Evolutionary conservation across 768 basidiomycete genomes (phyloP), one percentile per base, ranked within the genome.

Genomic region (Zangia roseola): DNA sequence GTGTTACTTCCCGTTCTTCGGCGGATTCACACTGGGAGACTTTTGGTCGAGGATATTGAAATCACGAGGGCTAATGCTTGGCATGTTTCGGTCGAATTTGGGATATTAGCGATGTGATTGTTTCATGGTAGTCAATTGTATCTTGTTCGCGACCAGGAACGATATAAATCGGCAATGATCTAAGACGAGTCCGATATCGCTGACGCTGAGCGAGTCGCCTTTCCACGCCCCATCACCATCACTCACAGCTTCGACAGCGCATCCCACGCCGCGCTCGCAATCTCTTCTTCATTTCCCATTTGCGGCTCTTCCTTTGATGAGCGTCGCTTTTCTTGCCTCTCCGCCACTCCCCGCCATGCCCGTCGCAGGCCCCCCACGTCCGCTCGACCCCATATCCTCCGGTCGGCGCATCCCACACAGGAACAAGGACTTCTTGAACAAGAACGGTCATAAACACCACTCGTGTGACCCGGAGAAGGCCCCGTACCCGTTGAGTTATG

Each of bases 401-500:
- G 59, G 69, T 21, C 66, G 71, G 52, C 71, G 76, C 47, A 51
- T 55, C 19, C 50, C 57, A 10, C 60, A 56, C n/a, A 54, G 63
- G 35, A 61, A 65, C 50, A 85, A 79, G 63, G 83, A 86, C 41
- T 86, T 86, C 60, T 60, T 76, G 36, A 62, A 68, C 55, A 86
- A 83, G 58, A 63, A 83, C 58, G 86, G 86, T 39, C 78, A 78
- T 40, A 74, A 74, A 45, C 82, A 85, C 50, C 88, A 89, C 62
- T 74, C 78, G 16, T 83, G 82, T 59, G 83, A 83, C 53, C 76
- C 74, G 33, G 84, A 87, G 63, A 88, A 90, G 70, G 88, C 85
- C 2, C 88, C 87, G 2, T 91, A 91, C 71, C 88, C 88, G 1
- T 61, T 86, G 31, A 83, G 80, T 21, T 90, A 88, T 63, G 83